Evolutionary conservation across 176 grass and related monocot species (phyloP), one percentile per base, ranked within the genome.

Genomic region (Eremochloa ophiuroides): DNA sequence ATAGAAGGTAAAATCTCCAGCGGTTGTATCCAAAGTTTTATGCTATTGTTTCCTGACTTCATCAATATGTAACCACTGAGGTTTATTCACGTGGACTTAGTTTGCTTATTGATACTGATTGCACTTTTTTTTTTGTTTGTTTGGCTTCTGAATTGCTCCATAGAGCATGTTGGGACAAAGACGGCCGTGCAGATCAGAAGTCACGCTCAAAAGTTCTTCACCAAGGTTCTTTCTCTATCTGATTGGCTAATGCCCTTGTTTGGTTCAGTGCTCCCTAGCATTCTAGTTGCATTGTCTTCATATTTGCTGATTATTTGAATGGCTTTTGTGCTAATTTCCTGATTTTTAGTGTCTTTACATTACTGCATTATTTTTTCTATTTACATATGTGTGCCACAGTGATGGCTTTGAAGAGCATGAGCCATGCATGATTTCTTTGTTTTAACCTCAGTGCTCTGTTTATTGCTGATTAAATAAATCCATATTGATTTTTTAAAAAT

Each of bases 191-290:
- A 98, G 80, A 98, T 95, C 80, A 91, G 96, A 87, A 95, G 96
- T 90, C 96, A 95, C 77, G 96, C 96, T 75, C 96, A 98, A 88
- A 98, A 98, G 82, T 93, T 95, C 96, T 98, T 95, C 88, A 95
- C 90, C 37, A 98, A 98, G 96, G 96, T 98, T 85, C 73, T 47
- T 81, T 77, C 81, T 78, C 59, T 82, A 75, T 84, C 58, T 93
- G 43, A 66, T 81, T 59, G 30, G 60, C 83, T 85, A 44, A 29
- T 43, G 33, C 20, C 51, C 55, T 75, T 70, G 66, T 80, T 80
- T 90, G 37, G 22, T 83, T 56, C 41, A 46, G 18, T 9, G 4
- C 58, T 78, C 62, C 73, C 44, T 78, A 72, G 39, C 67, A 78
- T 66, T 73, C 46, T 26, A 22, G 39, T 74, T 86, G 39, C 20